These are phyloP conservation scores for Mollisiaceae sp. DNA, from an alignment of 2,329 filamentous ascomycete species.

Conservation along the genomic window DNA sequence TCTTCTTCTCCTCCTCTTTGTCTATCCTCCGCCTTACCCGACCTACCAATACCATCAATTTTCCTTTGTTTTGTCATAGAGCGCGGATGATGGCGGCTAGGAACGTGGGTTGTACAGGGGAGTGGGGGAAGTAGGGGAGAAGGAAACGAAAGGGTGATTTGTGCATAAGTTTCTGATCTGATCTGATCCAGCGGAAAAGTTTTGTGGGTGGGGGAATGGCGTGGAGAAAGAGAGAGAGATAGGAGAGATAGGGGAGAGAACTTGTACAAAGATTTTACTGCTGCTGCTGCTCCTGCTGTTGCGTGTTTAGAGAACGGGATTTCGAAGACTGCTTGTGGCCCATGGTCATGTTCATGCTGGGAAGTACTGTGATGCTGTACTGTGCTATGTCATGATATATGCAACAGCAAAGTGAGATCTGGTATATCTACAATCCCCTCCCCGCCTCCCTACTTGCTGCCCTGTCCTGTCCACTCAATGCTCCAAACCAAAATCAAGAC, in stretches of 20 bases:
- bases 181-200: background rate
- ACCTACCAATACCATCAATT: background rate
- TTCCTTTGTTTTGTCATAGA: too few relatives aligned
- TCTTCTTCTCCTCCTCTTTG: too few relatives aligned
- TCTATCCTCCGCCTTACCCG: background rate
- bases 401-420: too few relatives aligned
- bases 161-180: slow-evolving; percentile 13
- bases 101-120: too few relatives aligned
- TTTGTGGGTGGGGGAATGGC: slow-evolving; percentile 1
- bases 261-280: slow-evolving; percentile 30
- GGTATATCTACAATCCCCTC: slow-evolving; percentile 9
- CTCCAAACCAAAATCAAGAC: slow-evolving; percentile 4
- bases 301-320: slow-evolving; percentile 20
- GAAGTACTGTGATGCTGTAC: too few relatives aligned
- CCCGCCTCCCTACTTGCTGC: too few relatives aligned
- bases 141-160: background rate
- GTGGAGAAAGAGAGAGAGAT: too few relatives aligned
- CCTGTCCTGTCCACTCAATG: too few relatives aligned
- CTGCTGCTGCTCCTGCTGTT: slow-evolving; percentile 15
- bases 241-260: slow-evolving; percentile 4
- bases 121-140: background rate
- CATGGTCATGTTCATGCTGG: too few relatives aligned
- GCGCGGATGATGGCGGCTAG: too few relatives aligned
- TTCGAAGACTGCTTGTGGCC: background rate
- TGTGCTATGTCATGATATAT: background rate